A percentile compares a stretch with the other conserved stretches of the same genome.
Conservation (phyloP, 2,329 filamentous ascomycete genomes). For the Ploettnerulaceae sp. region DNA sequence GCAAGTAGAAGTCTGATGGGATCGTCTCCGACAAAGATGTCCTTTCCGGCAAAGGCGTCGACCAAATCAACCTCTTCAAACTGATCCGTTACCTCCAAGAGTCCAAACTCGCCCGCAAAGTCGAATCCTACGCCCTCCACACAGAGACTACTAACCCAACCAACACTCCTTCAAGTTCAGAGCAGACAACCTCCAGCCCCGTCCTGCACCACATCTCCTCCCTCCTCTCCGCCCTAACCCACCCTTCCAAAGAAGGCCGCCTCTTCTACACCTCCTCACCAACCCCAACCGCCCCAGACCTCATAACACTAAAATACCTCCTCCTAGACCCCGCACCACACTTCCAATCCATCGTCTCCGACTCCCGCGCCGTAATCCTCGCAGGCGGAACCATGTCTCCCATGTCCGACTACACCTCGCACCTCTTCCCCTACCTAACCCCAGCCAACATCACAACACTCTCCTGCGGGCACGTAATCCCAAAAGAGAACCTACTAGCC, state of each 20-base stretch:
- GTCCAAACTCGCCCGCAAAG: slow-evolving; percentile 89
- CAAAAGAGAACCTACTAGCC: slow-evolving; percentile 72
- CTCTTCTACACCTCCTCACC: slow-evolving; percentile 55
- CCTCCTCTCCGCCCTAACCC: slow-evolving; percentile 78
- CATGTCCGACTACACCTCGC: slow-evolving; percentile 81
- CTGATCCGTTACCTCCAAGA: slow-evolving; percentile 83
- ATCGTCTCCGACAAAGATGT: slow-evolving; percentile 67
- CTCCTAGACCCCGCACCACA: slow-evolving; percentile 87
- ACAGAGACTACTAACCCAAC: slow-evolving; percentile 33
- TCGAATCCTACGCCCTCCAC: slow-evolving; percentile 78
- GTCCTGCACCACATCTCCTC: slow-evolving; percentile 51
- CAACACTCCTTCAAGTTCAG: slow-evolving; percentile 6
- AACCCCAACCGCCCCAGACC: slow-evolving; percentile 29
- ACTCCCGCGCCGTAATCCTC: slow-evolving; percentile 80
- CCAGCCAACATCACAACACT: slow-evolving; percentile 65
- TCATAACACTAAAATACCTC: slow-evolving; percentile 72
- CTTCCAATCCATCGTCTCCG: slow-evolving; percentile 81
- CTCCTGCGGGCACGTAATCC: slow-evolving; percentile 93
- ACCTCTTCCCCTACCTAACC: slow-evolving; percentile 75
- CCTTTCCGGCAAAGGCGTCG: slow-evolving; percentile 77
- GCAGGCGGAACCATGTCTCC: slow-evolving; percentile 98
- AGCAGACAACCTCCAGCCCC: slow-evolving; percentile 20
- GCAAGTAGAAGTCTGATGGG: slow-evolving; percentile 50
- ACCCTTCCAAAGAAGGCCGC: slow-evolving; percentile 68
- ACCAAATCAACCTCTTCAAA: slow-evolving; percentile 93